Percentiles rank a stretch among this genome's conserved stretches.
These are phyloP conservation scores for Capsicum pubescens DNA, from an alignment of 257 asterid species.

Conservation along the genomic window DNA sequence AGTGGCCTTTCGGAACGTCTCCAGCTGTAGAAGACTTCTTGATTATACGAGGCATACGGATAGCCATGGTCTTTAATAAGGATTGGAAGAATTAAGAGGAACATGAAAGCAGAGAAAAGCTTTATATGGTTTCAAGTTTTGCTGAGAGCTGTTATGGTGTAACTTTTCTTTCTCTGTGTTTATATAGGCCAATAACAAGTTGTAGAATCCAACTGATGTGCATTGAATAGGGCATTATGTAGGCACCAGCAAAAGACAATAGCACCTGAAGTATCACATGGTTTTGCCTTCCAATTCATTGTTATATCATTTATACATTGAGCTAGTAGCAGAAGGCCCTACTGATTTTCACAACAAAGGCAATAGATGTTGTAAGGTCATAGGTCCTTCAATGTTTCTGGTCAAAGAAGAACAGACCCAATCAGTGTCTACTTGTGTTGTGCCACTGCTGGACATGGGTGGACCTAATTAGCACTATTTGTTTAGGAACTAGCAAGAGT, in stretches of 20 bases:
- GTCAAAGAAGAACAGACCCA: neutral
- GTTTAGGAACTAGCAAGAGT: neutral
- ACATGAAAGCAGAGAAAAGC: neutral
- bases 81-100: neutral
- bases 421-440: neutral
- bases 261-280: no score
- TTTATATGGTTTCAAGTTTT: neutral
- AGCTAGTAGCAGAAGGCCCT: neutral
- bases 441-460: neutral
- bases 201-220: neutral
- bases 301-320: neutral
- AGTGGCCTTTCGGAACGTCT: no score
- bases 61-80: neutral
- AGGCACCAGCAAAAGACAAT: neutral
- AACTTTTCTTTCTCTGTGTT: neutral
- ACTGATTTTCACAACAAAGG: neutral
- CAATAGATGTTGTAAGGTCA: neutral
- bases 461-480: neutral
- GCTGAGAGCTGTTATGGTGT: neutral
- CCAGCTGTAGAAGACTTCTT: no score
- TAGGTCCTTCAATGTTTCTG: neutral
- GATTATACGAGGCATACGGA: no score
- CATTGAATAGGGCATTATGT: neutral
- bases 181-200: neutral
- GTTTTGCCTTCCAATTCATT: conserved; percentile 10